Evolutionary conservation across 2,329 filamentous ascomycete genomes (phyloP).

Genomic region (Cercospora sojina): DNA sequence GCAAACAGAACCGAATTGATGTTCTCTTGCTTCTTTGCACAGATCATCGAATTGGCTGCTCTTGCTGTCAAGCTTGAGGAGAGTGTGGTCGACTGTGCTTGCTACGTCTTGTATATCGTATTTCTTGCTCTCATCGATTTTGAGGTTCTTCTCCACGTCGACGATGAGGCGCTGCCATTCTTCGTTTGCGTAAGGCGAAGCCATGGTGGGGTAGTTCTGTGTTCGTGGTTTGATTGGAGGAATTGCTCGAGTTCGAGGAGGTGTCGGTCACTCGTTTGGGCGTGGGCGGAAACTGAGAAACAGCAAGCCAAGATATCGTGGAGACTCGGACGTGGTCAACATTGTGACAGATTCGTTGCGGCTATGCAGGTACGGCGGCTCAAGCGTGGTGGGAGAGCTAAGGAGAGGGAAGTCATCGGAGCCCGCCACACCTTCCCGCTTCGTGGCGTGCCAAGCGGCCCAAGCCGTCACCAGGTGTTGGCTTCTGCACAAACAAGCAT

Average conservation of each 20-base stretch:
- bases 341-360: slow-evolving; percentile 1
- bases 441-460: background rate
- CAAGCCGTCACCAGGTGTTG: background rate
- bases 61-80: slow-evolving; percentile 52
- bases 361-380: slow-evolving; percentile 2
- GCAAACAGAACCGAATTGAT: slow-evolving; percentile 56
- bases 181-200: slow-evolving; percentile 46
- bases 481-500: background rate
- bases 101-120: slow-evolving; percentile 28
- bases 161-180: slow-evolving; percentile 47
- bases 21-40: slow-evolving; percentile 54
- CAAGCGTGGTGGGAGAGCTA: slow-evolving; percentile 2
- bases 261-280: background rate
- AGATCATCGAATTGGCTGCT: slow-evolving; percentile 52
- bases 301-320: background rate
- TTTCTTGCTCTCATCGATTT: slow-evolving; percentile 8
- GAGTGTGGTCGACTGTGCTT: slow-evolving; percentile 49
- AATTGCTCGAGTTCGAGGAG: background rate
- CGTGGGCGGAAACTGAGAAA: background rate
- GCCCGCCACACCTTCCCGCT: slow-evolving; percentile 1
- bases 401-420: background rate
- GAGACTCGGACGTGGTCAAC: background rate
- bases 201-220: slow-evolving; percentile 22
- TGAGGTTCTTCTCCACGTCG: slow-evolving; percentile 31
- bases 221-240: background rate